A percentile compares a stretch with the other conserved stretches of the same genome.
Conservation (phyloP, 768 basidiomycete genomes). For the Tulasnella sp. region DNA sequence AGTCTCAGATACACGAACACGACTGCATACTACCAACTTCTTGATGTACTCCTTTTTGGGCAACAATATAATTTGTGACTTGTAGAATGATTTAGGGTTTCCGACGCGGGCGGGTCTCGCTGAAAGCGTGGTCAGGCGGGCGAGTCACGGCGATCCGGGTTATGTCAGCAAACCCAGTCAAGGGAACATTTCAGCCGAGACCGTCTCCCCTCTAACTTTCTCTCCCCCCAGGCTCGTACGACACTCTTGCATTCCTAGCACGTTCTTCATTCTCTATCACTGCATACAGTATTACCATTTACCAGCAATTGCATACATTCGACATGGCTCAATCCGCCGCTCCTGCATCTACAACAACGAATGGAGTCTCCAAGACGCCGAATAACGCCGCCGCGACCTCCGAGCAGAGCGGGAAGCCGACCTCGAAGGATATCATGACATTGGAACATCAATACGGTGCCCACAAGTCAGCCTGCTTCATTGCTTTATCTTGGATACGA, state of each 20-base stretch:
- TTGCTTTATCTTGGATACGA: constrained; percentile 20
- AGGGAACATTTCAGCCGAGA: not conserved
- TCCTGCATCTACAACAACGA: not conserved
- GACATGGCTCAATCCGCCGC: not conserved
- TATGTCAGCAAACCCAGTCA: not conserved
- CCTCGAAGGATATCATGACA: constrained; percentile 51
- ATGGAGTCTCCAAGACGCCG: not conserved
- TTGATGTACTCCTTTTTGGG: not conserved
- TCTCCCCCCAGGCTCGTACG: not conserved
- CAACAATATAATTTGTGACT: not conserved
- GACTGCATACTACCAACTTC: not conserved
- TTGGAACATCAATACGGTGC: constrained; percentile 78
- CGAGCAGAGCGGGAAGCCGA: constrained; percentile 15
- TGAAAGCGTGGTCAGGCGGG: not conserved
- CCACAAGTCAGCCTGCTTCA: constrained; percentile 64
- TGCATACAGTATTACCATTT: not conserved
- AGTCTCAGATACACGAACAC: not conserved
- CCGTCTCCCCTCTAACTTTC: not conserved
- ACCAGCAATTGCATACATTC: not conserved
- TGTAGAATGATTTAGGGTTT: not conserved
- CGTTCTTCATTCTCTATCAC: not conserved
- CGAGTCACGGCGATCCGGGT: not conserved
- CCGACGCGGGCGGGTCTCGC: constrained; percentile 2
- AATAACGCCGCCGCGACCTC: not conserved
- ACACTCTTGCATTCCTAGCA: not conserved